Base-by-base conservation (phyloP, 495 filamentous ascomycete species). In the Daldinia decipiens region DNA sequence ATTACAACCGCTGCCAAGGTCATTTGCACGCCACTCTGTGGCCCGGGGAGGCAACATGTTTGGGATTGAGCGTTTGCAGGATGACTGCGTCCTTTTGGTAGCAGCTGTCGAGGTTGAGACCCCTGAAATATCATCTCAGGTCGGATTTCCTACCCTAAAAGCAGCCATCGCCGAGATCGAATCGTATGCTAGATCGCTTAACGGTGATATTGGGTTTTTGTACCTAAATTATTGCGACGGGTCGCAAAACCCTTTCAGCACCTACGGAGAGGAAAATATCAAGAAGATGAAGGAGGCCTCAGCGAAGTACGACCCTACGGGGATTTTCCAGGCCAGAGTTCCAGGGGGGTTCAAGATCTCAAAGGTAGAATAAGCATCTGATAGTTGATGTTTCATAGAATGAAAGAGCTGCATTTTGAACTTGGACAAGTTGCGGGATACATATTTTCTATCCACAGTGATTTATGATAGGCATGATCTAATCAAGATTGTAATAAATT, bases 1-100 rank as follows among this genome's bases (percentile, higher is more conserved):
- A 31, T 80, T 85, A 61, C 86, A 88, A 62, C 84, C 79, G 4
- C 77, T 88, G 29, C 80, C 80, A 5, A 74, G 55, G 29, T 68
- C 76, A 13, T 81, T 80, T 34, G 78, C 79, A 9, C 70, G 78
- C 8, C 78, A 82, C 39, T 82, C 82, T 65, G 67, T 71, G 12
- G 80, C 78, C 17, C 77, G 74, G 31, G 86, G 87, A 4, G 86
- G 85, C 0, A 89, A 89, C 62, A 78, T 85, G 12, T 76, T 90
- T 11, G 87, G 87, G 0, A 71, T 89, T 0, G 76, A 82, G 4
- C 62, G 69, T 0, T 71, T 79, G 0, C 63, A 78, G 11, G 80
- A 79, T 1, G 71, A 80, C 62, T 67, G 70, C 19, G 53, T 76
- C 9, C 31, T 80, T 9, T 65, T 69, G 15, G 51, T 73, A 0